Evolutionary conservation across 441 rosid genomes (phyloP).

Genomic region (Bocquillonia castaneifolia): DNA sequence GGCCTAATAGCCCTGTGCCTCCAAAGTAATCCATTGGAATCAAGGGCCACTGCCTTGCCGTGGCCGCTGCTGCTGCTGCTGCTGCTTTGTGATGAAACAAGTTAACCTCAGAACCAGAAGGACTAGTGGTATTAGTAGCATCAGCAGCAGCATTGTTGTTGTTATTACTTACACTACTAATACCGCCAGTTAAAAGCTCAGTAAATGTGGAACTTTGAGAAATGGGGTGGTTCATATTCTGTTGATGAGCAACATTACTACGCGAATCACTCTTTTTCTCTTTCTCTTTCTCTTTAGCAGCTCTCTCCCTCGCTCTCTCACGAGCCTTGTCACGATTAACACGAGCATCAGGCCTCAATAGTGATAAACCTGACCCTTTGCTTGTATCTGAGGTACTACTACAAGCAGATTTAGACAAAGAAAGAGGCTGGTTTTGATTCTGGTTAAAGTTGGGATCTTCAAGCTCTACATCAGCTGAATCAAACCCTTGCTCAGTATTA

Average conservation of each 20-base stretch:
- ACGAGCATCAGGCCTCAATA: conserved; percentile 57
- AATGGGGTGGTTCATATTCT: conserved; percentile 35
- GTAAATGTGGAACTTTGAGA: conserved; percentile 63
- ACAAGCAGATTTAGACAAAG: conserved; percentile 78
- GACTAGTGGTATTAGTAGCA: conserved; percentile 19
- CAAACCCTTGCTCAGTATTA: conserved; percentile 43
- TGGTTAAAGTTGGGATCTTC: conserved; percentile 41
- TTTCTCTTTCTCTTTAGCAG: conserved; percentile 72
- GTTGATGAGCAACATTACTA: conserved; percentile 21
- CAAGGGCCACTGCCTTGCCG: conserved; percentile 43
- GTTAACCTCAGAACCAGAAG: conserved; percentile 31
- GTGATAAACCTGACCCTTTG: conserved; percentile 74
- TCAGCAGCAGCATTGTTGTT: conserved; percentile 16
- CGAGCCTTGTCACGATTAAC: conserved; percentile 63
- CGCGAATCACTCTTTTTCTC: conserved; percentile 54
- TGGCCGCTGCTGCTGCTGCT: conserved; percentile 26
- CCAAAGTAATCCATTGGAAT: conserved; percentile 64
- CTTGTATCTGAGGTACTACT: conserved; percentile 93
- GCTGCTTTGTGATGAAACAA: conserved; percentile 38
- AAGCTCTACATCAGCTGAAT: conserved; percentile 46
- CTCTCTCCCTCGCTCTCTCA: conserved; percentile 72
- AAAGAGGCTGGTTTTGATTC: conserved; percentile 49
- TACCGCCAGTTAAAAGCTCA: conserved; percentile 69
- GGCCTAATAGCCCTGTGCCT: conserved; percentile 41
- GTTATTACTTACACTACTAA: conserved; percentile 32